phyloP scores from a whole-genome alignment of 306 rosid genomes.

The Prunus armeniaca region DNA sequence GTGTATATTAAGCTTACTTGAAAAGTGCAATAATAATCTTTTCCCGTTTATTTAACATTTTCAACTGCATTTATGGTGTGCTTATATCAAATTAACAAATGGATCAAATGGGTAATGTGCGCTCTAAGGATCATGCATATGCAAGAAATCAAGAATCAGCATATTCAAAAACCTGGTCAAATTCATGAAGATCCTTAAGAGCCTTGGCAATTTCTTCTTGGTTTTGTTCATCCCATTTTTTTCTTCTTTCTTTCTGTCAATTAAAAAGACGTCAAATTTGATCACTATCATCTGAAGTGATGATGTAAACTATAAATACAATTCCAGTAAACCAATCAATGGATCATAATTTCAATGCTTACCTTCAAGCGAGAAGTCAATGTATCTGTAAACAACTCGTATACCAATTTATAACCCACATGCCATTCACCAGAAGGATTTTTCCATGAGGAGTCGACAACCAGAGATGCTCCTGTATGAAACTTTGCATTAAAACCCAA shows the following conservation, averaged over 20 bases:
- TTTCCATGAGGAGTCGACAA: conserved; percentile 75
- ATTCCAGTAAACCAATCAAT: not conserved
- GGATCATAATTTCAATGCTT: conserved; percentile 19
- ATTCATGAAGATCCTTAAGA: conserved; percentile 72
- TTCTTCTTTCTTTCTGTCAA: conserved; percentile 80
- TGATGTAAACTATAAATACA: not conserved
- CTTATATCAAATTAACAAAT: not conserved
- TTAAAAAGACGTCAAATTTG: conserved; percentile 12
- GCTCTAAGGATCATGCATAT: conserved; percentile 4
- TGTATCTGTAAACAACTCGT: conserved; percentile 73
- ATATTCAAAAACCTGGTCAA: conserved; percentile 72
- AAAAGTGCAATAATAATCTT: not conserved
- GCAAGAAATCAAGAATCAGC: conserved; percentile 12
- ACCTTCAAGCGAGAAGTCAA: conserved; percentile 92
- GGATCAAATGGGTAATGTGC: conserved; percentile 2
- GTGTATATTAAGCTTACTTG: not conserved
- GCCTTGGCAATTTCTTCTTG: conserved; percentile 89
- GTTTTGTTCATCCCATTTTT: conserved; percentile 83
- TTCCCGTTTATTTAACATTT: not conserved
- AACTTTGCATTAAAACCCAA: conserved; percentile 29
- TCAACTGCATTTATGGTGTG: not conserved
- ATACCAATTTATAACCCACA: conserved; percentile 80
- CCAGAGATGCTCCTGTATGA: conserved; percentile 66
- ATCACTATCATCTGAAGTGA: not conserved
- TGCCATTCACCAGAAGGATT: conserved; percentile 99